Evolutionary conservation across 352 stramenopile genomes (phyloP).

Genomic region (Phytophthora citricola): DNA sequence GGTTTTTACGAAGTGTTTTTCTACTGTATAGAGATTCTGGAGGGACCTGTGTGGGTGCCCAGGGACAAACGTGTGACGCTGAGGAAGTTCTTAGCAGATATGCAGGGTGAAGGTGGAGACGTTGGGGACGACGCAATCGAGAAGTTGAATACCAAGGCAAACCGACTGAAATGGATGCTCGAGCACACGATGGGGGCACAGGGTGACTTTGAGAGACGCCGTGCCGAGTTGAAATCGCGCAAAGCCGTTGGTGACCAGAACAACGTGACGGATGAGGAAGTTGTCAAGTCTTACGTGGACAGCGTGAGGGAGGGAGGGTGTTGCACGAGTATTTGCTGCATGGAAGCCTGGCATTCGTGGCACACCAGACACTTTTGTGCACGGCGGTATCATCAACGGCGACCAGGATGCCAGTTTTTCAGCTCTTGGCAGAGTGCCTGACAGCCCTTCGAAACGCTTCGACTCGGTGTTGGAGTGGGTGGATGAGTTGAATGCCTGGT

Average conservation of each 20-base stretch:
- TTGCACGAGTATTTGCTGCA: constrained; percentile 88
- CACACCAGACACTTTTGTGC: constrained; percentile 92
- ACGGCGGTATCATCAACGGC: constrained; percentile 86
- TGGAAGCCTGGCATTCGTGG: constrained; percentile 79
- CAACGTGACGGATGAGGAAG: constrained; percentile 71
- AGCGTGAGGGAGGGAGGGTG: constrained; percentile 75
- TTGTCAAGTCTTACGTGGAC: constrained; percentile 80
- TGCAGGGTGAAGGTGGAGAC: constrained; percentile 15
- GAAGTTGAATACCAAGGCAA: constrained; percentile 76
- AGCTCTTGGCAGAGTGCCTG: constrained; percentile 81
- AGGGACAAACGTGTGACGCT: constrained; percentile 62
- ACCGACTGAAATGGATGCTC: constrained; percentile 91
- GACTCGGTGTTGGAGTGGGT: constrained; percentile 61
- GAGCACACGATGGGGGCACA: constrained; percentile 92
- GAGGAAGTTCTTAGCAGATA: constrained; percentile 48
- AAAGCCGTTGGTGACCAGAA: constrained; percentile 4
- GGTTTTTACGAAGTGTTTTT: neutral
- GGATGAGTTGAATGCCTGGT: constrained; percentile 86
- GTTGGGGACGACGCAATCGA: constrained; percentile 23
- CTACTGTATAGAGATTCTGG: constrained; percentile 61
- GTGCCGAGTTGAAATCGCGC: constrained; percentile 66
- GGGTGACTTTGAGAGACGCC: constrained; percentile 90
- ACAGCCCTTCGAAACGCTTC: constrained; percentile 35
- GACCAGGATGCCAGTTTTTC: constrained; percentile 42
- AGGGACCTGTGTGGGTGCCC: constrained; percentile 76